phyloP scores from a whole-genome alignment of 1,284 basidiomycete species.

The Melanopsichium pennsylvanicum region DNA sequence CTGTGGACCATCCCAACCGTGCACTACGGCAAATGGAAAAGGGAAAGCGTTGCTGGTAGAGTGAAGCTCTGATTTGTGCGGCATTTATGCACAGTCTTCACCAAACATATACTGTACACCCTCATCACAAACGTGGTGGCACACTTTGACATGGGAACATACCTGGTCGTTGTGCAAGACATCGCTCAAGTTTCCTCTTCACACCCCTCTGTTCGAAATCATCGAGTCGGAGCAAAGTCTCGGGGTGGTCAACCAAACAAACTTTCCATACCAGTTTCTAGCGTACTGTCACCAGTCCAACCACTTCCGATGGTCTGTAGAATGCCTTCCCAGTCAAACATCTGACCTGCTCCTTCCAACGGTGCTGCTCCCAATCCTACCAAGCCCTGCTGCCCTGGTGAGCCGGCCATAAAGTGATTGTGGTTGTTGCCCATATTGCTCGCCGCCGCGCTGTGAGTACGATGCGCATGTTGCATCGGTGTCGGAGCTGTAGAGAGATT shows the following conservation, averaged over 20 bases:
- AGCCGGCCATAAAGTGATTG: constrained; percentile 14
- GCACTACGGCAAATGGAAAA: too few relatives aligned
- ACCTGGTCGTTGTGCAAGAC: too few relatives aligned
- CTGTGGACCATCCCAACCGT: too few relatives aligned
- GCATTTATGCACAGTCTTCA: too few relatives aligned
- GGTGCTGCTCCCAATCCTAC: constrained; percentile 5
- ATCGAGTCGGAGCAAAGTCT: too few relatives aligned
- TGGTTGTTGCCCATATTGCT: constrained; percentile 5
- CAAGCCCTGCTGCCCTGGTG: constrained; percentile 20
- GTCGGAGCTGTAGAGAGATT: background rate
- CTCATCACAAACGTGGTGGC: too few relatives aligned
- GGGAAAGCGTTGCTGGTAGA: too few relatives aligned
- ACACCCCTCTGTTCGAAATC: too few relatives aligned
- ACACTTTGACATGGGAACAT: too few relatives aligned
- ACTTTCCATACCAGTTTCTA: constrained; percentile 46
- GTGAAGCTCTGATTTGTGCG: too few relatives aligned
- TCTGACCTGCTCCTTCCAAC: constrained; percentile 12
- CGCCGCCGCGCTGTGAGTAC: constrained; percentile 7
- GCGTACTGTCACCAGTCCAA: constrained; percentile 40
- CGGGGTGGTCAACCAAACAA: constrained; percentile 36
- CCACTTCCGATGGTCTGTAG: constrained; percentile 43
- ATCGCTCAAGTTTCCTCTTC: too few relatives aligned
- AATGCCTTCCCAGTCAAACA: constrained; percentile 48
- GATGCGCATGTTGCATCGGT: constrained; percentile 10
- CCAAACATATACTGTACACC: too few relatives aligned